phyloP scores from a whole-genome alignment of 441 rosid genomes.

The Sinapis alba region DNA sequence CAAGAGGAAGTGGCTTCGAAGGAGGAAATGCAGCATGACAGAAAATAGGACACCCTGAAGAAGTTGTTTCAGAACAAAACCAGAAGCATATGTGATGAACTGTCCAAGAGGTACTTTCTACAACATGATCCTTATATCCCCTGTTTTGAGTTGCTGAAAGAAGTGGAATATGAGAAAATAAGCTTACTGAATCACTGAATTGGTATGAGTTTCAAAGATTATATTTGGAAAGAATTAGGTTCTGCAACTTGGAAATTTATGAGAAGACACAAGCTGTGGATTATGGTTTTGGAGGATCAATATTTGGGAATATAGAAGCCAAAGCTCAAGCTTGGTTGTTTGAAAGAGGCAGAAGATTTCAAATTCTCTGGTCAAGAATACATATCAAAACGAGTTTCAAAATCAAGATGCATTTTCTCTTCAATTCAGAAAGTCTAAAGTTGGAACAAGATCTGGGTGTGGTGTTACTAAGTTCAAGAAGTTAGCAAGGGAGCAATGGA shows the following conservation, averaged over 20 bases:
- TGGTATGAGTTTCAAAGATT: background rate
- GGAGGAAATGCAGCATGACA: background rate
- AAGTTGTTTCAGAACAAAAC: background rate
- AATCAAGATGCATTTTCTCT: background rate
- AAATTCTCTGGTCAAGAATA: background rate
- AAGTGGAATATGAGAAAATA: background rate
- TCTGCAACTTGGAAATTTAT: background rate
- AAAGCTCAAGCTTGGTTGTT: background rate
- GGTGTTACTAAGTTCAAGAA: background rate
- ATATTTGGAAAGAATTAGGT: background rate
- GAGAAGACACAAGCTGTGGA: background rate
- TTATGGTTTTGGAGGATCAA: background rate
- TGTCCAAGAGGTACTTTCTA: background rate
- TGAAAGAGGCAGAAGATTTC: background rate
- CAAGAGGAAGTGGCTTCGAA: background rate
- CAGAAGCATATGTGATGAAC: background rate
- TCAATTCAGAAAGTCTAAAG: background rate
- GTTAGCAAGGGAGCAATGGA: background rate
- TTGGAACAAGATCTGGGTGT: background rate
- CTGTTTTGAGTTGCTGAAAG: background rate
- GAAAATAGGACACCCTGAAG: background rate
- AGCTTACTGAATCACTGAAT: background rate
- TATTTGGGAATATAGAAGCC: background rate
- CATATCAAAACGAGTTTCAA: background rate
- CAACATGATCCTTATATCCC: background rate